These are phyloP conservation scores for Keithomyces neogunnii DNA, from an alignment of 2,329 filamentous ascomycete genomes.

Conservation along the genomic window DNA sequence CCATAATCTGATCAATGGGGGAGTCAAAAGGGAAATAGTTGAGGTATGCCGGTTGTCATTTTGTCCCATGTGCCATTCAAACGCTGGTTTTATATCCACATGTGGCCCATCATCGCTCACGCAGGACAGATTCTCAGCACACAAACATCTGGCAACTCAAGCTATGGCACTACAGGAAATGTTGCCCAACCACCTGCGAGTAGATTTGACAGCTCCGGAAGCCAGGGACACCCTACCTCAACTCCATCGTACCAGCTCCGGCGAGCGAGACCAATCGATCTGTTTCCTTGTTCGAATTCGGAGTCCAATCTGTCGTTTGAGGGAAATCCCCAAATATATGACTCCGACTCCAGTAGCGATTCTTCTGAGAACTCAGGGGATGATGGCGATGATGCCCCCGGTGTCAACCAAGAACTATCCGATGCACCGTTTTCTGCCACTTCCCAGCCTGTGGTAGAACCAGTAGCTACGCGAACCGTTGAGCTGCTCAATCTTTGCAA, in stretches of 20 bases:
- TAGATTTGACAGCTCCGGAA: background rate
- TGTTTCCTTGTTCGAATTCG: background rate
- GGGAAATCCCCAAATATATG: background rate
- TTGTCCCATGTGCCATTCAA: background rate
- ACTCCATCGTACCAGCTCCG: background rate
- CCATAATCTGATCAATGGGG: conserved; percentile 2
- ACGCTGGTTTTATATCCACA: background rate
- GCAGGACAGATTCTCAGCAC: conserved; percentile 2
- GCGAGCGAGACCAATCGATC: background rate
- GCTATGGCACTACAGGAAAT: background rate
- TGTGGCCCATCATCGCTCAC: background rate
- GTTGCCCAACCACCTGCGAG: background rate
- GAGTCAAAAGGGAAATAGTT: background rate
- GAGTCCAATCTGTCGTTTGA: background rate
- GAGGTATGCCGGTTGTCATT: background rate
- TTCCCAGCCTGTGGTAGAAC: conserved; percentile 14
- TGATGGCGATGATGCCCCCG: background rate
- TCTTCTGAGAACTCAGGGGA: background rate
- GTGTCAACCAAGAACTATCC: background rate
- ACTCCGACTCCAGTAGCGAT: background rate
- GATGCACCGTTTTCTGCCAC: background rate
- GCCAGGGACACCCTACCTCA: background rate
- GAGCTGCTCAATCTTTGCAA: conserved; percentile 54
- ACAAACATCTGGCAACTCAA: background rate
- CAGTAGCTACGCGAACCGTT: conserved; percentile 46